Conservation (phyloP, 2,329 filamentous ascomycete genomes). For the Orbilia javanica region DNA sequence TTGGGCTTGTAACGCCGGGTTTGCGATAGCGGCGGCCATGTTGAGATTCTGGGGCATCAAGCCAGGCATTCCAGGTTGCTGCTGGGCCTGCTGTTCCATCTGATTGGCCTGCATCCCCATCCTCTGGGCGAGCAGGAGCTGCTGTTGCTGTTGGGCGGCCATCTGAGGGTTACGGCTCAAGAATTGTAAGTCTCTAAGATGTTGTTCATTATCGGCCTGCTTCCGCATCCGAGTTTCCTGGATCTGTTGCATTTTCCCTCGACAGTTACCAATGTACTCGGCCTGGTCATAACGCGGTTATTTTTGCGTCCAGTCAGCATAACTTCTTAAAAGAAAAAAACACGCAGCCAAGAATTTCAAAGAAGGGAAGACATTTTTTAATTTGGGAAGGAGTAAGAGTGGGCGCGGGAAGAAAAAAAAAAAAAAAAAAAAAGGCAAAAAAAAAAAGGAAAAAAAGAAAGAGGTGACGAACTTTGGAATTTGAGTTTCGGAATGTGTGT, state of each 20-base stretch:
- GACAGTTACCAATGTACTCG: conserved; percentile 44
- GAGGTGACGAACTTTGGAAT: conserved; percentile 28
- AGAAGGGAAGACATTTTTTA: neutral
- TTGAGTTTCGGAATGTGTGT: conserved; percentile 37
- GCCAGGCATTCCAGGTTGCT: conserved; percentile 7
- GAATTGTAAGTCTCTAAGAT: conserved; percentile 44
- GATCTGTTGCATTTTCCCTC: conserved; percentile 51
- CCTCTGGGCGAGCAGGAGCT: conserved; percentile 34
- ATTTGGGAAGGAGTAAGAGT: neutral
- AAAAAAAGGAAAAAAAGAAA: neutral
- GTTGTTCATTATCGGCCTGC: conserved; percentile 39
- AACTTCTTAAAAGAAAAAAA: neutral
- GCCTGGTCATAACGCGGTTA: conserved; percentile 7
- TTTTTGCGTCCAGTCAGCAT: neutral
- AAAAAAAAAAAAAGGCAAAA: neutral
- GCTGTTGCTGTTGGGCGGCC: conserved; percentile 42
- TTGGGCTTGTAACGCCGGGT: conserved; percentile 38
- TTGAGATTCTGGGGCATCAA: conserved; percentile 40
- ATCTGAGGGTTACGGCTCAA: conserved; percentile 38
- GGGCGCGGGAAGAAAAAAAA: neutral
- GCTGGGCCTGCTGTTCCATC: conserved; percentile 1
- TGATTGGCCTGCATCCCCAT: conserved; percentile 26
- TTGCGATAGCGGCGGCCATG: conserved; percentile 42
- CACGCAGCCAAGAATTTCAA: neutral
- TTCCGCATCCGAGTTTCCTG: conserved; percentile 54